These are phyloP conservation scores for Peronospora tabacina DNA, from an alignment of 352 stramenopile genomes.

Conservation along the genomic window DNA sequence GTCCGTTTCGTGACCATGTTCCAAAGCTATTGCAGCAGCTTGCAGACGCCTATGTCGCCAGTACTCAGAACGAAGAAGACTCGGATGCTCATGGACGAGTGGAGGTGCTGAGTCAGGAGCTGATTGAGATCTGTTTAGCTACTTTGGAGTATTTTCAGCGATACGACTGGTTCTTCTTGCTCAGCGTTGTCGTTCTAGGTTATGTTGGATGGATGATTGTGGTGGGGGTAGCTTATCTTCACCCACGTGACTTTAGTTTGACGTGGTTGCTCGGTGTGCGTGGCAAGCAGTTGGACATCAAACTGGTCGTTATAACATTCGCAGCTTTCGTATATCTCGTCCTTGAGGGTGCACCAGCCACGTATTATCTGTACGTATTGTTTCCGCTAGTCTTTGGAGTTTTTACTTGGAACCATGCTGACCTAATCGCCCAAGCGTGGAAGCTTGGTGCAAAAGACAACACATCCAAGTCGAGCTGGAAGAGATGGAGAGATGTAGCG, in stretches of 20 bases:
- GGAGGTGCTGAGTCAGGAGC: constrained; percentile 46
- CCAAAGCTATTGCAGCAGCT: constrained; percentile 29
- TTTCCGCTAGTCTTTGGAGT: constrained; percentile 67
- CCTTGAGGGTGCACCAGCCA: constrained; percentile 57
- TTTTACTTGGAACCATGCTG: constrained; percentile 41
- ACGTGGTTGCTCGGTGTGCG: constrained; percentile 21
- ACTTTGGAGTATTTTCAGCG: constrained; percentile 73
- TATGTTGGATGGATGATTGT: constrained; percentile 77
- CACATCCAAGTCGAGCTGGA: constrained; percentile 11
- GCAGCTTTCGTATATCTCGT: constrained; percentile 42
- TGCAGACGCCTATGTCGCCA: constrained; percentile 15
- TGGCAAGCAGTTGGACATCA: constrained; percentile 28
- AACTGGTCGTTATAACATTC: constrained; percentile 20
- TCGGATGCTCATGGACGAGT: constrained; percentile 18
- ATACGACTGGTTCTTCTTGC: constrained; percentile 80
- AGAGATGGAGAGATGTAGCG: constrained; percentile 23
- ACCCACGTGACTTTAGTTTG: constrained; percentile 31
- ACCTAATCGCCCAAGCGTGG: constrained; percentile 21
- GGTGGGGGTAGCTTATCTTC: constrained; percentile 45
- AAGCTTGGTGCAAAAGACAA: neutral
- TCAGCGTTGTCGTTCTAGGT: constrained; percentile 61
- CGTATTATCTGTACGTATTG: constrained; percentile 69
- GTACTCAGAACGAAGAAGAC: constrained; percentile 9
- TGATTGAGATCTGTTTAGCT: constrained; percentile 70
- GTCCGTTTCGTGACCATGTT: constrained; percentile 37